A percentile compares a stretch with the other conserved stretches of the same genome.
Evolutionary conservation across 2,329 filamentous ascomycete species (phyloP).

Genomic region (Beauveria sp.): DNA sequence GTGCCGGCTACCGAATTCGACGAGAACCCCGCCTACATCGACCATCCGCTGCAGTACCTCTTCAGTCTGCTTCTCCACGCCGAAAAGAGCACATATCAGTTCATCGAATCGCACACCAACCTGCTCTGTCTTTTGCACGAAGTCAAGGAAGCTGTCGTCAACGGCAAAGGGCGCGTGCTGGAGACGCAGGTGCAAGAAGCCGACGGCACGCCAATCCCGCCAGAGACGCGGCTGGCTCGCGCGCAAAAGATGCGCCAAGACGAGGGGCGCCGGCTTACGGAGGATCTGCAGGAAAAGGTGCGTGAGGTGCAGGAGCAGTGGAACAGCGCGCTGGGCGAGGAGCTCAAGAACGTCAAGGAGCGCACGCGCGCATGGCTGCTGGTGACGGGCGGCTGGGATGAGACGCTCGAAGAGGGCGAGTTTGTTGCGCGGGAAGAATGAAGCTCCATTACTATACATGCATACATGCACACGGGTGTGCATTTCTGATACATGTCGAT

Average conservation of each 20-base stretch:
- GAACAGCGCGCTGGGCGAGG: slow-evolving; percentile 75
- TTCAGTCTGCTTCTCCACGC: slow-evolving; percentile 78
- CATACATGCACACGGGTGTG: background rate
- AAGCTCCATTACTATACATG: background rate
- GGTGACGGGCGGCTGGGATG: slow-evolving; percentile 81
- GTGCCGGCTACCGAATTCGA: slow-evolving; percentile 73
- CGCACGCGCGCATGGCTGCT: slow-evolving; percentile 67
- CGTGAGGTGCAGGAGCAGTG: slow-evolving; percentile 86
- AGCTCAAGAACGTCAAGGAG: slow-evolving; percentile 64
- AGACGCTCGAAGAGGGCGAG: slow-evolving; percentile 55
- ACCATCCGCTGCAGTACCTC: slow-evolving; percentile 83
- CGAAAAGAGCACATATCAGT: slow-evolving; percentile 90
- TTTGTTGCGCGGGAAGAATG: slow-evolving; percentile 33
- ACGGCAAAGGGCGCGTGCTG: slow-evolving; percentile 58
- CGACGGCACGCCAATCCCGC: slow-evolving; percentile 23
- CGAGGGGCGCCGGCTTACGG: slow-evolving; percentile 66
- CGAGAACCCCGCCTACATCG: slow-evolving; percentile 76
- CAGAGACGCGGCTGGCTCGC: slow-evolving; percentile 28
- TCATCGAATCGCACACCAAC: slow-evolving; percentile 92
- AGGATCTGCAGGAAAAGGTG: slow-evolving; percentile 89
- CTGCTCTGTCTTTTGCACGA: slow-evolving; percentile 84
- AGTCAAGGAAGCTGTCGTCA: slow-evolving; percentile 71
- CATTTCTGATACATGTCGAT: slow-evolving; percentile 17
- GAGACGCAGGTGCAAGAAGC: slow-evolving; percentile 52
- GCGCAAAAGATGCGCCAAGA: slow-evolving; percentile 51